Base-by-base conservation (phyloP, 345 rosid species). In the Syzygium aromaticum region DNA sequence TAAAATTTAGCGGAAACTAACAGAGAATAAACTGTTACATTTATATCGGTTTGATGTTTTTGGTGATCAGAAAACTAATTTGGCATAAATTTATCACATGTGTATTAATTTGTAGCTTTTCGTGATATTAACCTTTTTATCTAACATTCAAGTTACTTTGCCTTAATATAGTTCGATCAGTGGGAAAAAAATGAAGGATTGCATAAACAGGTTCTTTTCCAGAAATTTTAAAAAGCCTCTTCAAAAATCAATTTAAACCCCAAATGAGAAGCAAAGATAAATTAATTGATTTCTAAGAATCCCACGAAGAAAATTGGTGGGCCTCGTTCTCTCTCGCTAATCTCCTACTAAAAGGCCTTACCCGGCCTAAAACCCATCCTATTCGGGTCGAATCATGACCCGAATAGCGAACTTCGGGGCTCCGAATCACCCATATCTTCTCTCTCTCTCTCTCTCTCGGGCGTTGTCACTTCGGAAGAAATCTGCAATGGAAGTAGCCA, bases 401-500 rank as follows among this genome's bases (percentile, higher is more conserved):
- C 43, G 77, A 21, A 1, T 21, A 22, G 11, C 52, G 84, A 49
- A 51, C 23, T 83, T 87, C 84, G 84, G 89, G 27, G 80, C 80
- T 73, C 80, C 80, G 80, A 33, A 73, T 73, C 49, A 14, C 85
- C 33, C 40, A 8, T 67, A 84, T 63, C 86, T 46, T 30, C 86
- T 13, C 38, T n/a, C 22, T 27, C 84, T 13, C 1, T n/a, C 27
- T 40, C 46, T 23, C 77, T 25, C 21, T 21, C 83, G 16, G 61
- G 43, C 67, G 54, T 9, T 7, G 30, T 54, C 51, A 11, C 86
- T 51, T 49, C 43, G 46, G 13, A 14, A 5, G 40, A 16, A 43
- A 25, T 49, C 86, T 21, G 46, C 85, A 77, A 94, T 94, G 97
- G 95, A 87, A 87, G 92, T 93, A 64, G 93, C 95, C 85, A 86